Base-by-base conservation (phyloP, 441 rosid genomes). In the Populus tomentosa region DNA sequence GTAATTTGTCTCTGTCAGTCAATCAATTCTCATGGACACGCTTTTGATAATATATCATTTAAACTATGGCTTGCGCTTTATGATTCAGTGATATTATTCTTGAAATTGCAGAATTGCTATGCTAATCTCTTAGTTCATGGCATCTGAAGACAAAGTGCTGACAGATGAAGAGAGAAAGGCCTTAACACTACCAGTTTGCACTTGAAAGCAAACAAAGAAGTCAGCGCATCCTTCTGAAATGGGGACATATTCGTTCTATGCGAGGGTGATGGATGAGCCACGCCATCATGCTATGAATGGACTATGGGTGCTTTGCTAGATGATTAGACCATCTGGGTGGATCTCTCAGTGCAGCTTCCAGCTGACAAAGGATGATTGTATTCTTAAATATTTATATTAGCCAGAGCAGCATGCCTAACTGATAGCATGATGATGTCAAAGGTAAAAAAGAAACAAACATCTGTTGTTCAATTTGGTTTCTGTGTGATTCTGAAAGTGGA, bases 331-430 rank as follows among this genome's bases (percentile, higher is more conserved):
- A 26, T 21, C 67, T 66, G 10, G 33, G 23, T 28, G 75, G 63
- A 50, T 46, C 53, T 65, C 14, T 33, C 20, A 21, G 59, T 72
- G 77, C 65, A 61, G 71, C 70, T 10, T 77, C 65, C 28, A 76
- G 26, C 32, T 75, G 74, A 68, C 6, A n/a, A 35, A 38, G 24
- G 73, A 42, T 24, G 20, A 30, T 40, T 18, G 36, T 18, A 13
- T 38, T 46, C 20, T 46, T 13, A 46, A 3, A 46, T 76, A 23
- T 62, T 40, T 28, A 76, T 62, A 40, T 13, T 67, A 73, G 30
- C 21, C 40, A 0, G 10, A 63, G 69, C 38, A n/a, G 30, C 65
- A 30, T 63, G 42, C 42, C 8, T 61, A 23, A 8, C 71, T 66
- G 69, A 67, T 46, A 20, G 40, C 56, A 46, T 13, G 56, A 13